Conservation (phyloP, 2,329 filamentous ascomycete genomes). For the Colletotrichum cordylinicola region DNA sequence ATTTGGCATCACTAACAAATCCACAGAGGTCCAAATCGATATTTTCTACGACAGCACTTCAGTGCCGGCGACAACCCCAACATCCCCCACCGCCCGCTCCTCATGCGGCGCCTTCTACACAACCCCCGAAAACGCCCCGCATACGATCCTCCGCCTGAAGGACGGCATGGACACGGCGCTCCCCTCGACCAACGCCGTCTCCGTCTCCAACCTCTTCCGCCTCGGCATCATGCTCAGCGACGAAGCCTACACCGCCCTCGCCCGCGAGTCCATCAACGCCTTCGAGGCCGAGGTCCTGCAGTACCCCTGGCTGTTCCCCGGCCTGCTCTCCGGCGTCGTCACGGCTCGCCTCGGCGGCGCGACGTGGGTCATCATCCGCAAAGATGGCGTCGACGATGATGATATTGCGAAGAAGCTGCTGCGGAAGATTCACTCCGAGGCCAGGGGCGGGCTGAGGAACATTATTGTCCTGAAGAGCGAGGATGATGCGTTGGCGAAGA, state of each 20-base stretch:
- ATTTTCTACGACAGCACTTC: constrained; percentile 75
- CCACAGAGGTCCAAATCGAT: constrained; percentile 71
- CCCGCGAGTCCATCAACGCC: constrained; percentile 77
- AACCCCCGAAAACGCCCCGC: constrained; percentile 65
- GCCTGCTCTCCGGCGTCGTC: constrained; percentile 78
- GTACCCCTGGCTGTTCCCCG: constrained; percentile 90
- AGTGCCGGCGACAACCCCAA: constrained; percentile 29
- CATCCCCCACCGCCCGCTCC: constrained; percentile 42
- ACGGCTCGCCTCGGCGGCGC: constrained; percentile 73
- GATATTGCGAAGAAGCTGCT: constrained; percentile 16
- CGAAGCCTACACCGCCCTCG: constrained; percentile 66
- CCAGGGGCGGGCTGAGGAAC: constrained; percentile 33
- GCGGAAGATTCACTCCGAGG: constrained; percentile 26
- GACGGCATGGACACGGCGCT: constrained; percentile 94
- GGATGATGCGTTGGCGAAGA: constrained; percentile 24
- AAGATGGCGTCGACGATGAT: background rate
- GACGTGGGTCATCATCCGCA: constrained; percentile 30
- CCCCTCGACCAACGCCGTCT: constrained; percentile 87
- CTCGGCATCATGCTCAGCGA: constrained; percentile 75
- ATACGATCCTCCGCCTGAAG: constrained; percentile 86
- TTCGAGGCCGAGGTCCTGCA: constrained; percentile 93
- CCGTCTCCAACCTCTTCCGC: constrained; percentile 86
- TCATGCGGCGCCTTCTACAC: constrained; percentile 74
- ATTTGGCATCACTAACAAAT: constrained; percentile 19
- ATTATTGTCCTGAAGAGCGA: constrained; percentile 25